Evolutionary conservation across 2,329 filamentous ascomycete species (phyloP).

Genomic region (Neonectria neomacrospora): DNA sequence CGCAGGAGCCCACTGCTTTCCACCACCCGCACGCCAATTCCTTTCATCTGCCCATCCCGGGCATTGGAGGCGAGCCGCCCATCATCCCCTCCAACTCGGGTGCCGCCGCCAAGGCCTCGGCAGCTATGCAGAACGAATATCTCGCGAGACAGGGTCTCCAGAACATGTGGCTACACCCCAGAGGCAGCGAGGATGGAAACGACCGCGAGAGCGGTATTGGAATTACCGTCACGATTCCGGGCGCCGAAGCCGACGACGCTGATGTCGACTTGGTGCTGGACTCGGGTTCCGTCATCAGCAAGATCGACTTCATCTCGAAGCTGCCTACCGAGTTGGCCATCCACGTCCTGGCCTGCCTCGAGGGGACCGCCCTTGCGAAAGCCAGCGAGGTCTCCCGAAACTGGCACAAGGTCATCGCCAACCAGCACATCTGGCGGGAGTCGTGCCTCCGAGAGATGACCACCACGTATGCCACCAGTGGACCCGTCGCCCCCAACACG

Average conservation of each 20-base stretch:
- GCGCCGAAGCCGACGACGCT: constrained; percentile 50
- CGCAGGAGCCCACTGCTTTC: constrained; percentile 36
- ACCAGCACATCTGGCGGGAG: constrained; percentile 72
- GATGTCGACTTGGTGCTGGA: constrained; percentile 48
- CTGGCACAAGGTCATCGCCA: constrained; percentile 61
- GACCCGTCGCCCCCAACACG: constrained; percentile 61
- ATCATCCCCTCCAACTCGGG: constrained; percentile 70
- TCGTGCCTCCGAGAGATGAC: constrained; percentile 72
- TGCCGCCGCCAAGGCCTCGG: constrained; percentile 70
- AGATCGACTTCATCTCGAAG: constrained; percentile 66
- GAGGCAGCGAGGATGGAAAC: constrained; percentile 58
- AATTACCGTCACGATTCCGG: constrained; percentile 63
- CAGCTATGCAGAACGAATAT: constrained; percentile 68
- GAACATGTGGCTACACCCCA: constrained; percentile 56
- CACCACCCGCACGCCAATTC: constrained; percentile 47
- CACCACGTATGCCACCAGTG: constrained; percentile 67
- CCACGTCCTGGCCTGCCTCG: constrained; percentile 66
- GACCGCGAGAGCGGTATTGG: constrained; percentile 74
- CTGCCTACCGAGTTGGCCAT: constrained; percentile 70
- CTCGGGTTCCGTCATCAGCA: constrained; percentile 57
- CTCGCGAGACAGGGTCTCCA: constrained; percentile 51
- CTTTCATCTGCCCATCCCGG: constrained; percentile 56
- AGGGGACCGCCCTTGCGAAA: constrained; percentile 61
- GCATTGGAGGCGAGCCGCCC: constrained; percentile 64
- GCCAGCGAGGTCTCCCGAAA: constrained; percentile 61